phyloP scores from a whole-genome alignment of 1,284 basidiomycete species.

The Fomitiporia mediterranea region DNA sequence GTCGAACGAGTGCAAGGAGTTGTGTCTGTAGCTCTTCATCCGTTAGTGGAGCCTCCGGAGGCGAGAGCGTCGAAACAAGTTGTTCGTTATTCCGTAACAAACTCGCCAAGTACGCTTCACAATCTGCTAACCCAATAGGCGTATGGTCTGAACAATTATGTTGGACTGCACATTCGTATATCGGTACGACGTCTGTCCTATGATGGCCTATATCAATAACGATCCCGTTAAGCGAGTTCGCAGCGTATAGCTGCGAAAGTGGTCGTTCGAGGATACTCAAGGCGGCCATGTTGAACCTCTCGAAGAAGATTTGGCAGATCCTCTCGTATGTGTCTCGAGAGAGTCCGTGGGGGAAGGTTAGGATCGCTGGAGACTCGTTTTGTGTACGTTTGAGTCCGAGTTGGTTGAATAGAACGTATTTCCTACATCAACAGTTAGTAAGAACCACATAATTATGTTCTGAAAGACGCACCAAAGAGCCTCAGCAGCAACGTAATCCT shows the following conservation, averaged over 20 bases:
- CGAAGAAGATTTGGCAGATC: conserved; percentile 87
- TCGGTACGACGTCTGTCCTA: conserved; percentile 71
- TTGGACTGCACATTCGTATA: conserved; percentile 75
- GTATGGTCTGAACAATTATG: conserved; percentile 56
- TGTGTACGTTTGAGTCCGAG: conserved; percentile 77
- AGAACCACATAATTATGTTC: conserved; percentile 8
- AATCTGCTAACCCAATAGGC: conserved; percentile 68
- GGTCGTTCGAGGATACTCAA: conserved; percentile 83
- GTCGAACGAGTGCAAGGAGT: conserved; percentile 54
- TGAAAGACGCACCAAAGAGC: conserved; percentile 72
- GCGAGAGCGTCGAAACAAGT: conserved; percentile 60
- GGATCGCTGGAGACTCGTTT: conserved; percentile 83
- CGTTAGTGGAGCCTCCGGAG: conserved; percentile 41
- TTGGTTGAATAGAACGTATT: conserved; percentile 75
- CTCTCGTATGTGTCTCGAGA: conserved; percentile 72
- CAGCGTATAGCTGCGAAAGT: conserved; percentile 79
- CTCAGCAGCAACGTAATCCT: conserved; percentile 88
- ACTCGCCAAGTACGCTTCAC: conserved; percentile 70
- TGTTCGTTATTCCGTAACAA: conserved; percentile 59
- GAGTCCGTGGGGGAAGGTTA: conserved; percentile 69
- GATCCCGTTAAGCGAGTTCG: conserved; percentile 74
- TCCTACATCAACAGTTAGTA: conserved; percentile 46
- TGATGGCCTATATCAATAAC: conserved; percentile 83
- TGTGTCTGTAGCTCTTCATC: conserved; percentile 43
- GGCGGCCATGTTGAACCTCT: conserved; percentile 90